Evolutionary conservation across 2,329 filamentous ascomycete species (phyloP).

Genomic region (Nothomitra cinnamomea): DNA sequence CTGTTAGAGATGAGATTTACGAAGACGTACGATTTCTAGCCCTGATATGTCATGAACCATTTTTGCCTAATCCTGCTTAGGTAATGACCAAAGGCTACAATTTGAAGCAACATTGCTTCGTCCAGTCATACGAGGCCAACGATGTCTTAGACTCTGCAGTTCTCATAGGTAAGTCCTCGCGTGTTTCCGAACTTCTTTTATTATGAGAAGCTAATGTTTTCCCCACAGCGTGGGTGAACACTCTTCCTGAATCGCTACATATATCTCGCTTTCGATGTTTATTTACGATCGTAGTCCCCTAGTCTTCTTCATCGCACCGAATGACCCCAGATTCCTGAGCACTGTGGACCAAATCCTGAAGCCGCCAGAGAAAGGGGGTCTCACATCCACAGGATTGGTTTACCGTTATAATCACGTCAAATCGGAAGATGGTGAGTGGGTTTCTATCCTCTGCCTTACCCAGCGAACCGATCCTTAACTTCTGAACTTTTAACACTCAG

Average conservation of each 20-base stretch:
- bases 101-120: constrained; percentile 47
- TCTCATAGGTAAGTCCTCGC: constrained; percentile 1
- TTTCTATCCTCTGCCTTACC: constrained; percentile 1
- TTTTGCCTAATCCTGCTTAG: neutral
- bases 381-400: constrained; percentile 59
- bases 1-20: constrained; percentile 48
- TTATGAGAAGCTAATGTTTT: neutral
- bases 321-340: constrained; percentile 56
- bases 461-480: neutral
- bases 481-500: neutral
- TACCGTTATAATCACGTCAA: constrained; percentile 56
- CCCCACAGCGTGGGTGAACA: neutral
- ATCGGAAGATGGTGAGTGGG: constrained; percentile 45
- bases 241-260: neutral
- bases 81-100: constrained; percentile 40
- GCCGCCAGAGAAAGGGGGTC: constrained; percentile 54
- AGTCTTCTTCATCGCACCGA: constrained; percentile 64
- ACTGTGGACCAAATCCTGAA: constrained; percentile 57
- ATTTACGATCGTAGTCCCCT: constrained; percentile 31
- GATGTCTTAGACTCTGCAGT: constrained; percentile 46
- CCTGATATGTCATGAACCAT: no score
- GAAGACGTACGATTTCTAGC: constrained; percentile 33
- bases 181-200: no score
- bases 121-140: constrained; percentile 58
- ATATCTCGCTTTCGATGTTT: neutral